These are phyloP conservation scores for Phytophthora aleatoria DNA, from an alignment of 352 stramenopile genomes.

Conservation along the genomic window DNA sequence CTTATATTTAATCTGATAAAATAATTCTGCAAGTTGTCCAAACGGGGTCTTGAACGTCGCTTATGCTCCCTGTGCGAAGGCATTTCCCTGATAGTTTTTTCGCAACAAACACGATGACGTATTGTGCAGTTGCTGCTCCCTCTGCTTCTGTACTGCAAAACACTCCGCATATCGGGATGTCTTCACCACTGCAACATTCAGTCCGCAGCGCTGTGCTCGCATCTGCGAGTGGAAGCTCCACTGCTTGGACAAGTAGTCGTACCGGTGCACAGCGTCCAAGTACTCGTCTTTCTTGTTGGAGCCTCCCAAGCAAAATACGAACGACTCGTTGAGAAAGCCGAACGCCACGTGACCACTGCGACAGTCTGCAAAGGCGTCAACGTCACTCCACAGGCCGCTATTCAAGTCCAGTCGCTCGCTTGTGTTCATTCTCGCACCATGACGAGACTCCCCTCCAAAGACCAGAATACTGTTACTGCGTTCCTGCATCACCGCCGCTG, in stretches of 20 bases:
- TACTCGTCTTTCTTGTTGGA: conserved; percentile 84
- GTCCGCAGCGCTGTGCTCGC: conserved; percentile 59
- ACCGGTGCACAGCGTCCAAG: conserved; percentile 67
- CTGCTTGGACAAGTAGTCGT: conserved; percentile 62
- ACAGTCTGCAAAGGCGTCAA: conserved; percentile 61
- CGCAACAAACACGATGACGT: conserved; percentile 1
- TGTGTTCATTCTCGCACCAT: conserved; percentile 68
- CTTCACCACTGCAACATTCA: conserved; percentile 62
- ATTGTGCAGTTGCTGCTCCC: conserved; percentile 18
- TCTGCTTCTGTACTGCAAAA: conserved; percentile 40
- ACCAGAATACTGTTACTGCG: conserved; percentile 62
- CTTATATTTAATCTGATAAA: not conserved
- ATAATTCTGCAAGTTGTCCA: not conserved
- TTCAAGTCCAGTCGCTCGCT: conserved; percentile 58
- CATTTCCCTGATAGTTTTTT: conserved; percentile 1
- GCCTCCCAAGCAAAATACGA: conserved; percentile 72
- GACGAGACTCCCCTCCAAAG: conserved; percentile 69
- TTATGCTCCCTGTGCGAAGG: conserved; percentile 16
- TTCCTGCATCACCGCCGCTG: conserved; percentile 50
- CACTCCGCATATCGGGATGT: conserved; percentile 46
- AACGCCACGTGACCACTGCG: conserved; percentile 70
- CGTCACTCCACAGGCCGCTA: conserved; percentile 49
- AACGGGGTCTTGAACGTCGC: too few species aligned
- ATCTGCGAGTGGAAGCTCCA: conserved; percentile 71
- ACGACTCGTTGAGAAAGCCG: conserved; percentile 64